Base-by-base conservation (phyloP, 306 rosid species). In the Cucurbita moschata region DNA sequence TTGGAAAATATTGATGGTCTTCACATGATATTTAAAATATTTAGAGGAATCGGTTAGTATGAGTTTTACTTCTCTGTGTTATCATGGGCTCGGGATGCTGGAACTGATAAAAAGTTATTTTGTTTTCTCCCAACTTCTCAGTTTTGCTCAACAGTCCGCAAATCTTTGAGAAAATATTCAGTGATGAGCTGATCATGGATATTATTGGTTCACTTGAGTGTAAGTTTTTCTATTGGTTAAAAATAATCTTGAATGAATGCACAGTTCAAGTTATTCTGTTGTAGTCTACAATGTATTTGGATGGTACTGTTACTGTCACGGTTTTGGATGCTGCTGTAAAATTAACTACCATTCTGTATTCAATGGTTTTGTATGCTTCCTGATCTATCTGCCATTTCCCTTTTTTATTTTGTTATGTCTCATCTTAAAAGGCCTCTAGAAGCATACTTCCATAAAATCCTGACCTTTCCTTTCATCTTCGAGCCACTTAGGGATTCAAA, bases 181-280 rank as follows among this genome's bases (percentile, higher is more conserved):
- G 87, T 53, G 98, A 93, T 58, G 96, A 93, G 71, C 80, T 79
- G 82, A 88, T 90, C 74, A 83, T 90, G 96, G 96, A 93, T 80
- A 62, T 93, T 57, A 88, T 93, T 56, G 98, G 98, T 57, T 84
- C 92, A 73, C 89, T 93, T 10, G 98, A 93, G 83, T 90, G 98
- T 93, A 89, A 88, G 98, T 86, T 76, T 56, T 47, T 18, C 26
- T 77, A 30, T 7, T 70, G 15, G 15, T 50, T 4, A 14, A 12
- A 70, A 51, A 15, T 16, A 43, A 49, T 50, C 58, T 30, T 52
- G 15, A 70, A 30, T 70, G 74, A 35, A 9, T 69, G 23, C 38
- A 49, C 30, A 0, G 21, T 47, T 50, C 46, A 30, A 10, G 56
- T 23, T 69, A 15, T 37, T 30, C 55, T 9, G 42, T 21, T 44